phyloP scores from a whole-genome alignment of 2,329 filamentous ascomycete species.

The Xylaria sp. region DNA sequence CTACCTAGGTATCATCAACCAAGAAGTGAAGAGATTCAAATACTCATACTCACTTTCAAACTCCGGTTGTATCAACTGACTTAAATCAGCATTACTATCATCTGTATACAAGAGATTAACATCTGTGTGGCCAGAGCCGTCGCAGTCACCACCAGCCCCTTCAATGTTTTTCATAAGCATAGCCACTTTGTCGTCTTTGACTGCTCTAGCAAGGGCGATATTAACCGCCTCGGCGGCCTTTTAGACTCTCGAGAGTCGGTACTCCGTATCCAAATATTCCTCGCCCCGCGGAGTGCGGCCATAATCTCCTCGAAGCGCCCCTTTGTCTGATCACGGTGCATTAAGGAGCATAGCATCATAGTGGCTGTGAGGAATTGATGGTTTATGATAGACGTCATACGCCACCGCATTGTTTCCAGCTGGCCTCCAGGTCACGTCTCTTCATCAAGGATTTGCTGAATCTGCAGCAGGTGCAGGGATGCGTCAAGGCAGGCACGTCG shows the following conservation, averaged over 20 bases:
- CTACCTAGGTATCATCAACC: no score
- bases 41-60: no score
- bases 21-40: background rate
- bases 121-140: no score
- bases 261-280: background rate
- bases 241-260: background rate
- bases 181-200: background rate
- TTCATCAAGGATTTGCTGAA: constrained; percentile 2
- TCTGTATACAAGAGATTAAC: no score
- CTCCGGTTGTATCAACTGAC: no score
- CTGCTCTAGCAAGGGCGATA: background rate
- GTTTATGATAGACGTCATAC: constrained; percentile 16
- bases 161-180: no score
- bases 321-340: background rate
- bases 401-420: constrained; percentile 10
- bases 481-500: background rate
- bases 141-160: no score
- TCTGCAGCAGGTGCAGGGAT: background rate
- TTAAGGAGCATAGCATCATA: constrained; percentile 6
- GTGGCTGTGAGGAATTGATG: constrained; percentile 26
- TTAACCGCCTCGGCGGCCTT: background rate
- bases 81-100: no score
- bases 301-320: background rate
- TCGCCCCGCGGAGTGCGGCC: background rate
- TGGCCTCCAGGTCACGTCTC: background rate